These are phyloP conservation scores for Pseudoturritis turrita DNA, from an alignment of 345 rosid species.

Conservation along the genomic window DNA sequence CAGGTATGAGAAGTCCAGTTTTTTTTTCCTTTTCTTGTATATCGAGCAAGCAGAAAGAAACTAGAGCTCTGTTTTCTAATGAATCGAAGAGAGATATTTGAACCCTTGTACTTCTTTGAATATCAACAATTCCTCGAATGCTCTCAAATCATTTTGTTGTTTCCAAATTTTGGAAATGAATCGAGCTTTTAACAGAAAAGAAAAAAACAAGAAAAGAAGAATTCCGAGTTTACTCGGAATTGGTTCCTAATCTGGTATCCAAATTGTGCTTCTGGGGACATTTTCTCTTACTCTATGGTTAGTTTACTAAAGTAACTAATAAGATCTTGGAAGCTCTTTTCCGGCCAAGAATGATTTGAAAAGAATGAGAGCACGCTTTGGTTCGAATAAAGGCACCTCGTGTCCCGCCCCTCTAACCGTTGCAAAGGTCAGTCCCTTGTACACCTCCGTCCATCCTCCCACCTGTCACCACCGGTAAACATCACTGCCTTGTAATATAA, in stretches of 20 bases:
- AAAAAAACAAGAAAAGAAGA: not conserved
- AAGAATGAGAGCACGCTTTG: conserved; percentile 45
- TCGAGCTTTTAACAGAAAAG: not conserved
- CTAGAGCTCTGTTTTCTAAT: conserved; percentile 1
- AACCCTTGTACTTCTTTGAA: not conserved
- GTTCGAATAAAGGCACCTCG: conserved; percentile 64
- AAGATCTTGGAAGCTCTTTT: conserved; percentile 41
- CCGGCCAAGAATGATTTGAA: conserved; percentile 58
- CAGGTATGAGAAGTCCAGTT: conserved; percentile 9
- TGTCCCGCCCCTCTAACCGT: conserved; percentile 70
- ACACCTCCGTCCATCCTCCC: conserved; percentile 90
- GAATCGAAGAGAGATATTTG: not conserved
- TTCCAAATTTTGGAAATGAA: conserved; percentile 23
- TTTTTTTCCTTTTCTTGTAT: not conserved
- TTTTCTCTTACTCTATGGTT: conserved; percentile 13
- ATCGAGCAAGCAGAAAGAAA: conserved; percentile 2
- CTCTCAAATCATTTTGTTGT: conserved; percentile 7
- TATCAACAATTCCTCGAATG: conserved; percentile 20
- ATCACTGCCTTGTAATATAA: not conserved
- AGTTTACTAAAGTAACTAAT: conserved; percentile 15
- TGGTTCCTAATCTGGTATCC: conserved; percentile 24
- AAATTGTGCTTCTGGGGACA: not conserved
- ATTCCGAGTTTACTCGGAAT: conserved; percentile 21
- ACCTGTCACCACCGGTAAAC: conserved; percentile 40
- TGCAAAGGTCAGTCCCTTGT: conserved; percentile 58